Evolutionary conservation across 2,329 filamentous ascomycete species (phyloP).

Genomic region (Phialophora chinensis): DNA sequence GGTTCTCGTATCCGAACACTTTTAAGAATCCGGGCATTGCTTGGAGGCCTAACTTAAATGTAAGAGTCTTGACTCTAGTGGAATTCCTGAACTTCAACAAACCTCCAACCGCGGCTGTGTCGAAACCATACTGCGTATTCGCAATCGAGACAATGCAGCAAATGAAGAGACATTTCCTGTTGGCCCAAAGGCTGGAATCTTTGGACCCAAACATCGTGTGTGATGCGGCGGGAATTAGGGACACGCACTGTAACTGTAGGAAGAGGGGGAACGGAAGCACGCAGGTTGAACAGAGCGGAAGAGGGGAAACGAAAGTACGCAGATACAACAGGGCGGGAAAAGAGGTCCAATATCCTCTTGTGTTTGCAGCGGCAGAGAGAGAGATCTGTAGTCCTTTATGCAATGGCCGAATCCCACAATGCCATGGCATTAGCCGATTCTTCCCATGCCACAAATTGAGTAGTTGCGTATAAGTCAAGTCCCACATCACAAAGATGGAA

Average conservation of each 20-base stretch:
- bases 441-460: background rate
- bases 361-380: conserved; percentile 1
- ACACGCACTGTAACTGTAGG: background rate
- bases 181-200: conserved; percentile 26
- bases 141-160: conserved; percentile 56
- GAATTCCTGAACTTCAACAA: background rate
- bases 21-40: conserved; percentile 33
- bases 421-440: background rate
- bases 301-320: background rate
- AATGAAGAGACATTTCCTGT: conserved; percentile 49
- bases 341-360: background rate
- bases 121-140: conserved; percentile 61
- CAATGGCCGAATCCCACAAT: conserved; percentile 10
- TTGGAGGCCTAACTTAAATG: conserved; percentile 11
- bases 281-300: background rate
- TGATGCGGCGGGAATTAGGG: background rate
- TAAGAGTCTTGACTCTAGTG: background rate
- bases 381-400: conserved; percentile 5
- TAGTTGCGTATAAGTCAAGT: conserved; percentile 1
- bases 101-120: conserved; percentile 51
- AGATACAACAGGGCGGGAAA: background rate
- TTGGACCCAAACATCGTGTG: conserved; percentile 18
- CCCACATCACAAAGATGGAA: conserved; percentile 15
- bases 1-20: conserved; percentile 39
- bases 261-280: background rate